Base-by-base conservation (phyloP, 495 filamentous ascomycete genomes). In the Lineolata rhizophorae region DNA sequence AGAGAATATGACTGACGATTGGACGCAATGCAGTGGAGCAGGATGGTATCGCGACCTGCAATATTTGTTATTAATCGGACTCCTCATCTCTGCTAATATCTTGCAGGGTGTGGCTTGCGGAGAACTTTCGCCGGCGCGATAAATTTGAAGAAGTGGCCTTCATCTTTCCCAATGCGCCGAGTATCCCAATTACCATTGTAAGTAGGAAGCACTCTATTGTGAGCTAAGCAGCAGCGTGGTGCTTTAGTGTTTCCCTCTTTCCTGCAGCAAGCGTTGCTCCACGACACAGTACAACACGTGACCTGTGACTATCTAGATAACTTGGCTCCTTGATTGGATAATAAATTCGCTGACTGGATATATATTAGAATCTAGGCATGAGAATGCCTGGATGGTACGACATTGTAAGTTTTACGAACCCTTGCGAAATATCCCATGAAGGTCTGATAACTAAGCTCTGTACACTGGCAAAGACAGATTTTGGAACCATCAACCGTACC, bases 311-410 rank as follows among this genome's bases (percentile, higher is more conserved):
- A n/a, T n/a, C n/a, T n/a, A n/a, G n/a, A n/a, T n/a, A n/a, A n/a
- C n/a, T n/a, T n/a, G n/a, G n/a, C n/a, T n/a, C n/a, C n/a, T n/a
- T n/a, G n/a, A n/a, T n/a, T n/a, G n/a, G n/a, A n/a, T n/a, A n/a
- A n/a, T n/a, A n/a, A n/a, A n/a, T n/a, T n/a, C n/a, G 26, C 28
- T 44, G 25, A 40, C 29, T 26, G 22, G 6, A 1, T 6, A 1
- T 19, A 32, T 15, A 18, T 21, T 39, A 82, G 77, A 82, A 87
- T 49, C 55, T 64, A 24, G 81, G 82, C 20, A 76, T 80, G 73
- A 48, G 49, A 6, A 84, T 92, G 79, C 80, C 83, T 3, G 80
- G 76, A 13, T 93, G 85, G 85, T 91, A 84, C 48, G 81, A 93
- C 43, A 78, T 93, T 43, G 64, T 74, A 53, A 70, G 74, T 11